Evolutionary conservation across 768 basidiomycete genomes (phyloP).

Genomic region (Sutorius australiensis): DNA sequence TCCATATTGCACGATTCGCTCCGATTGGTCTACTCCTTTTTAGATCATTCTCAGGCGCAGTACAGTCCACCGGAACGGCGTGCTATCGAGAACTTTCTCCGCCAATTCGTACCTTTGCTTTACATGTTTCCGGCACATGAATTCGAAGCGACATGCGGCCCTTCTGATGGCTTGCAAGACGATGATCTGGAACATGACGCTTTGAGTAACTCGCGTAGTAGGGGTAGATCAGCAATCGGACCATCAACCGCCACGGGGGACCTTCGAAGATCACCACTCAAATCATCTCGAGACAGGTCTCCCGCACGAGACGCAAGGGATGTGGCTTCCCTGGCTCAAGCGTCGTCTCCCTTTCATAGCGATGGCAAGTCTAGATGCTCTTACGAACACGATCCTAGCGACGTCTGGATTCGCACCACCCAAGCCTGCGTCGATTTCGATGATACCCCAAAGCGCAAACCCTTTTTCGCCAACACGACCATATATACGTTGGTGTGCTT

Average conservation of each 20-base stretch:
- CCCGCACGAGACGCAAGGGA: slow-evolving; percentile 29
- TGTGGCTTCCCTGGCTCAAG: slow-evolving; percentile 28
- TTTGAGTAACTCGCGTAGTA: slow-evolving; percentile 22
- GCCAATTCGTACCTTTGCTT: slow-evolving; percentile 77
- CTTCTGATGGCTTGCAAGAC: slow-evolving; percentile 46
- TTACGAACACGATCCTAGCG: slow-evolving; percentile 28
- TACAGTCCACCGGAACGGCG: slow-evolving; percentile 78
- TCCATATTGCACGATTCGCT: slow-evolving; percentile 83
- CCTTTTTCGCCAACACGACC: slow-evolving; percentile 89
- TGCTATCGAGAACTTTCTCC: slow-evolving; percentile 79
- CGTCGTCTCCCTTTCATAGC: slow-evolving; percentile 7
- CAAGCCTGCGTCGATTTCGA: slow-evolving; percentile 21
- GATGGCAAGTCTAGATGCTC: neutral
- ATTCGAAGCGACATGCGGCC: slow-evolving; percentile 59
- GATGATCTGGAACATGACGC: slow-evolving; percentile 30
- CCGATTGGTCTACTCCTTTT: slow-evolving; percentile 85
- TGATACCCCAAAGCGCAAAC: slow-evolving; percentile 39
- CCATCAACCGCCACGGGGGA: slow-evolving; percentile 59
- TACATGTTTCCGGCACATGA: slow-evolving; percentile 68
- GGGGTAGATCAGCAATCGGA: slow-evolving; percentile 46
- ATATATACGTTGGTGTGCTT: slow-evolving; percentile 88
- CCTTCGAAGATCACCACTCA: slow-evolving; percentile 74
- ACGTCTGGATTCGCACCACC: slow-evolving; percentile 56
- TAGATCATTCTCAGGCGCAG: slow-evolving; percentile 79
- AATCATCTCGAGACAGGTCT: slow-evolving; percentile 63